Base-by-base conservation (phyloP, 495 filamentous ascomycete genomes). In the Penicillium cosmopolitanum region DNA sequence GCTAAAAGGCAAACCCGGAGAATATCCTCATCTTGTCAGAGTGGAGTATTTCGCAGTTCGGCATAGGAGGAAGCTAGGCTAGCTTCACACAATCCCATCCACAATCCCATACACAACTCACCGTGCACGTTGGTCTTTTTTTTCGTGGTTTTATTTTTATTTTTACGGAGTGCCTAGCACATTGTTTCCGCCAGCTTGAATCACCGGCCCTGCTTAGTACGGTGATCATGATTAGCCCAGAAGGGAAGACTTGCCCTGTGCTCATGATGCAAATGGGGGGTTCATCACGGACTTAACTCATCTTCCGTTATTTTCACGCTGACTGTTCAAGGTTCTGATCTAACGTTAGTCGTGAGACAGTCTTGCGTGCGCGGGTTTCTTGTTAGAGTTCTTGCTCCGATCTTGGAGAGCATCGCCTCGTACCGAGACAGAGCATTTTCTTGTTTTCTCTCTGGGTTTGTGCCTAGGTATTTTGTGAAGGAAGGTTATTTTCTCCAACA, bases 171-270 rank as follows among this genome's bases (percentile, higher is more conserved):
- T 23, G 23, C 23, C n/a, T 46, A 4, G 1, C 16, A 6, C 15
- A 46, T 19, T 46, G 42, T 18, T 44, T 8, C 12, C 8, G 2
- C 15, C 10, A 4, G 5, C 15, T 38, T n/a, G 11, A 5, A 38
- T 38, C 36, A 13, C n/a, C n/a, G 18, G 42, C n/a, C 15, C 21
- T 48, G 21, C 28, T 31, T 19, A 31, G 23, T 19, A 15, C 18
- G 15, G 10, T 23, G 46, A 28, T 25, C 18, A 28, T 25, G 46
- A 28, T 28, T 15, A 48, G 11, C 42, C 42, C 4, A 18, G 15
- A 48, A 25, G 5, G 46, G 46, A 48, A 48, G 46, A 28, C 46
- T 48, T 48, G 46, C 46, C 46, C 46, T 25, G 46, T 48, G 46
- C 46, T 23, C 46, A 23, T 48, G 46, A 48, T 48, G n/a, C 42